Evolutionary conservation across 2,329 filamentous ascomycete genomes (phyloP).

Genomic region (Aspergillus sp.): DNA sequence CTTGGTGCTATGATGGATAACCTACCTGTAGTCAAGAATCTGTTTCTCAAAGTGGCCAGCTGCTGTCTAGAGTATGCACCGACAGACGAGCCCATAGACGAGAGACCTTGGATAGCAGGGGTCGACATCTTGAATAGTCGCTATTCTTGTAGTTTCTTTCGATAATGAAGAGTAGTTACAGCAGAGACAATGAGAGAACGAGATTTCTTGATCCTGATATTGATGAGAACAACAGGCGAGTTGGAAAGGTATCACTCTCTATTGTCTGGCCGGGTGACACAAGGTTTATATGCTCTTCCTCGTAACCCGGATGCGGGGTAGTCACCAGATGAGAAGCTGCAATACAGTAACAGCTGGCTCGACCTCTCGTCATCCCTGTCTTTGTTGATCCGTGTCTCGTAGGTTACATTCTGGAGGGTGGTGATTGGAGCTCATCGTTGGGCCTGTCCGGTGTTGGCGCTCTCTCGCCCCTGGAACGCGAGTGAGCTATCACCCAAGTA

Average conservation of each 20-base stretch:
- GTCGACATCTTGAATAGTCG: slow-evolving; percentile 22
- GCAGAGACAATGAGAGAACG: background rate
- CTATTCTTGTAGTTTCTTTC: background rate
- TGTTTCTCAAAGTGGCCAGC: slow-evolving; percentile 20
- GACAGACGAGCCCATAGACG: slow-evolving; percentile 19
- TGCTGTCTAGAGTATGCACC: slow-evolving; percentile 22
- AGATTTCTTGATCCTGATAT: background rate
- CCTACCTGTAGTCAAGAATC: slow-evolving; percentile 25
- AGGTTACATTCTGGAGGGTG: slow-evolving; percentile 5
- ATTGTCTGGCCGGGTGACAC: slow-evolving; percentile 9
- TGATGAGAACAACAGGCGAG: background rate
- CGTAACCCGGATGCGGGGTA: slow-evolving; percentile 24
- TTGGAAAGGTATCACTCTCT: background rate
- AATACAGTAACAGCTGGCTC: slow-evolving; percentile 6
- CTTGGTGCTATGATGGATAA: background rate
- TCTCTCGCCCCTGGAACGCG: slow-evolving; percentile 1
- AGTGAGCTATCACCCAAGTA: slow-evolving; percentile 1
- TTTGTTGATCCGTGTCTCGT: slow-evolving; percentile 5
- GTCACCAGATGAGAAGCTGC: slow-evolving; percentile 18
- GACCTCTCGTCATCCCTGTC: slow-evolving; percentile 9
- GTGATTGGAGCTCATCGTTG: slow-evolving; percentile 4
- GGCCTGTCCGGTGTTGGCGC: background rate
- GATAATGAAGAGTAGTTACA: background rate
- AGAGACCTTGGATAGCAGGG: slow-evolving; percentile 23
- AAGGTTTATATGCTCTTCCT: slow-evolving; percentile 21